Conservation (phyloP, 257 asterid species). For the Ophiorrhiza pumila region DNA sequence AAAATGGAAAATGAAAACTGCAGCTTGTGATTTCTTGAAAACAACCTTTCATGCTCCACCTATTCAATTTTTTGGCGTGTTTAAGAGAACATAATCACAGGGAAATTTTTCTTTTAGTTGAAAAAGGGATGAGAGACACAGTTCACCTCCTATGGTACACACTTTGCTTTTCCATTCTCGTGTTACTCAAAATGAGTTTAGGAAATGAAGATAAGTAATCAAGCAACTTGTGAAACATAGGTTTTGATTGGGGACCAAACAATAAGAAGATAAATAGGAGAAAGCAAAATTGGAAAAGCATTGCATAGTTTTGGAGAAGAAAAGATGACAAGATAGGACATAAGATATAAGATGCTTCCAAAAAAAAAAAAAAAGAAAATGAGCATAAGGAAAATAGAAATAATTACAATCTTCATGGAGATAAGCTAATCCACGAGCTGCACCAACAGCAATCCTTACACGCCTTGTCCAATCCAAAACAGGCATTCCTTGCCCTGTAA, state of each 20-base stretch:
- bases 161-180: background rate
- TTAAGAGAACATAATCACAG: background rate
- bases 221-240: background rate
- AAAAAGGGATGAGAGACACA: background rate
- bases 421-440: slow-evolving; percentile 98
- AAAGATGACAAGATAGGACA: background rate
- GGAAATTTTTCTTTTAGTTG: background rate
- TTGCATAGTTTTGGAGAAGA: background rate
- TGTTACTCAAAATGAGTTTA: background rate
- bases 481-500: slow-evolving; percentile 58
- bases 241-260: background rate
- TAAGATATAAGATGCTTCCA: background rate
- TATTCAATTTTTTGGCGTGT: background rate
- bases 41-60: background rate
- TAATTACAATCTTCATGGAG: slow-evolving; percentile 96
- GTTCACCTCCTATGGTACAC: background rate
- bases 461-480: slow-evolving; percentile 84
- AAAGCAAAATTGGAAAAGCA: background rate
- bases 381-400: slow-evolving; percentile 12
- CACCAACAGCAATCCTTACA: slow-evolving; percentile 81
- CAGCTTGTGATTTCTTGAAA: background rate
- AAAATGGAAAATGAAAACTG: background rate
- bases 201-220: background rate
- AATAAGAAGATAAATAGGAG: background rate
- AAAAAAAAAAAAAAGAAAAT: background rate